Conservation (phyloP, 164 flowering plant genomes). For the Sedum album region DNA sequence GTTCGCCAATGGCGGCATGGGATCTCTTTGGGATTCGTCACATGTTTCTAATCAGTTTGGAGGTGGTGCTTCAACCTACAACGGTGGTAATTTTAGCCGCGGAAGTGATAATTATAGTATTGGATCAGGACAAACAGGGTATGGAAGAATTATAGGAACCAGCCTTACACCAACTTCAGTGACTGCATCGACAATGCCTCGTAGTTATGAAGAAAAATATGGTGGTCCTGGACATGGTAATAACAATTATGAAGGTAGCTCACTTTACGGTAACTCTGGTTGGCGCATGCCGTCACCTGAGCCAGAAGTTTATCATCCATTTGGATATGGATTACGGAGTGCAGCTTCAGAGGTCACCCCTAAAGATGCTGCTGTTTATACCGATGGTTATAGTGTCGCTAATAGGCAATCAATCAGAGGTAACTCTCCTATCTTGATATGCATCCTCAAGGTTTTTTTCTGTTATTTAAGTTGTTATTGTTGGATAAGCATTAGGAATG, state of each 20-base stretch:
- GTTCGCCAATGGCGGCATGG: constrained; percentile 1
- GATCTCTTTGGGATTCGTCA: constrained; percentile 5
- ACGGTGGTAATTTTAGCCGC: constrained; percentile 2
- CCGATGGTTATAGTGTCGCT: constrained; percentile 7
- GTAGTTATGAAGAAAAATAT: neutral
- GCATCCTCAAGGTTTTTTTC: no score
- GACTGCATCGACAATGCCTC: neutral
- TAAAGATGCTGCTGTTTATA: constrained; percentile 5
- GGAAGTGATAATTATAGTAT: constrained; percentile 4
- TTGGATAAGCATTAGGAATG: no score
- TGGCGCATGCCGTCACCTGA: constrained; percentile 6
- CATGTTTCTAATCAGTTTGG: neutral
- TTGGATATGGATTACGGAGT: constrained; percentile 2
- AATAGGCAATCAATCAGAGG: constrained; percentile 6
- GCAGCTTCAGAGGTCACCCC: neutral
- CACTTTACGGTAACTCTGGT: neutral
- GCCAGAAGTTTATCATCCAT: neutral
- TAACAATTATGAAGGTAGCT: neutral
- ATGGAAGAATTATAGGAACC: constrained; percentile 6
- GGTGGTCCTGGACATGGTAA: neutral
- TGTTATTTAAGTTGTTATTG: no score
- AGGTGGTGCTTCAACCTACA: constrained; percentile 4
- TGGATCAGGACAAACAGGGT: constrained; percentile 6
- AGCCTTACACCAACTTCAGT: constrained; percentile 5
- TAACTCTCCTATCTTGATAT: neutral